Conservation (phyloP, 73 alveolate species). For the Tetrahymena borealis region DNA sequence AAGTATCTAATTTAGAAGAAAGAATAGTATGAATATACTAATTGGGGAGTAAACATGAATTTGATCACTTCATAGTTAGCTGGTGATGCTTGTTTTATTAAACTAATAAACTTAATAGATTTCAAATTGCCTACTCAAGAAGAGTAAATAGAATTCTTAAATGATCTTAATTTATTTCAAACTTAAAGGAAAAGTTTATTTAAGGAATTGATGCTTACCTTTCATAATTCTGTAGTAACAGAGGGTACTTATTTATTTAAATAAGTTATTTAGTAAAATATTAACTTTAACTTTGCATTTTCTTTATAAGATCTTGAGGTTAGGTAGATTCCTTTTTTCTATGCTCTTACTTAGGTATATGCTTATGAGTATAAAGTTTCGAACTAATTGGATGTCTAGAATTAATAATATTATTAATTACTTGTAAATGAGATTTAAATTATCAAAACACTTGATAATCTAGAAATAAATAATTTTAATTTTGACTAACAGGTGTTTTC, state of each 20-base stretch:
- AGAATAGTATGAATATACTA: neutral
- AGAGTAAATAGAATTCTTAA: neutral
- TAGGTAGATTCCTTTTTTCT: neutral
- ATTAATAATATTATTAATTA: too few relatives aligned
- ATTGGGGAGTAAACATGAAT: neutral
- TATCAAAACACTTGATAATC: neutral
- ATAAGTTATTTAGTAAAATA: neutral
- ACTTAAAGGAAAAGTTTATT: neutral
- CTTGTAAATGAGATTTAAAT: neutral
- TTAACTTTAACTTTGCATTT: neutral
- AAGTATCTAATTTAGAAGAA: neutral
- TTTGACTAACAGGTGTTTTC: neutral
- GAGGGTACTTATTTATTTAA: neutral
- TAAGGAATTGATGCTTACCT: neutral
- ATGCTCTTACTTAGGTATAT: neutral
- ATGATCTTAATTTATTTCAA: neutral
- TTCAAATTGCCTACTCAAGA: neutral
- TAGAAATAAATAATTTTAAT: neutral
- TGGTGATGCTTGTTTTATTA: neutral
- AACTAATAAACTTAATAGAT: too few relatives aligned
- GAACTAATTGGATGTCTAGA: too few relatives aligned
- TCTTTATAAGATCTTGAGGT: neutral
- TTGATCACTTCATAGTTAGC: neutral
- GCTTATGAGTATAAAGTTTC: neutral
- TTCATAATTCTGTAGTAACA: neutral